A percentile compares a stretch with the other conserved stretches of the same genome.
Evolutionary conservation across 352 stramenopile species (phyloP).

Genomic region (Hyaloperonospora brassicae): DNA sequence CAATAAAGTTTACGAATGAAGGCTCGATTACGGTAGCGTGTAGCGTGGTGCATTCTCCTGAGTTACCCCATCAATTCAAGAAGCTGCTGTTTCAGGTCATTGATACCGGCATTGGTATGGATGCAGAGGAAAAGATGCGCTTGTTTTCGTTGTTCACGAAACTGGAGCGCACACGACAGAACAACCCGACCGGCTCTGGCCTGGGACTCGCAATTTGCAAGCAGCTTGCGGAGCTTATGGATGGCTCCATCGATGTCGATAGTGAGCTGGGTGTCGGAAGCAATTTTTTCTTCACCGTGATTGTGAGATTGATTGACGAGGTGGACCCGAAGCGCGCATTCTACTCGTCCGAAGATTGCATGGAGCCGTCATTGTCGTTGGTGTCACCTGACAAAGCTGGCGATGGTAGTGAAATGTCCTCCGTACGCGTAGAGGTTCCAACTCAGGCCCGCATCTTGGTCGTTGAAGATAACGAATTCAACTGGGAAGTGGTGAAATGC

Average conservation of each 20-base stretch:
- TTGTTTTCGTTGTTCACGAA: conserved; percentile 83
- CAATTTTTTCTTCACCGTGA: conserved; percentile 81
- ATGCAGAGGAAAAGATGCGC: conserved; percentile 68
- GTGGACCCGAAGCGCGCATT: conserved; percentile 33
- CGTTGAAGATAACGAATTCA: conserved; percentile 73
- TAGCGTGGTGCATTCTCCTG: conserved; percentile 53
- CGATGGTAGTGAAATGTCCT: too few species aligned
- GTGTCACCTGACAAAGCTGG: conserved; percentile 13
- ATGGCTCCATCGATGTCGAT: conserved; percentile 79
- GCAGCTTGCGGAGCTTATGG: conserved; percentile 84
- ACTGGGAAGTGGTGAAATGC: conserved; percentile 73
- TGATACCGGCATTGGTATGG: conserved; percentile 76
- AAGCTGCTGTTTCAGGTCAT: conserved; percentile 82
- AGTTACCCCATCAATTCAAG: conserved; percentile 54
- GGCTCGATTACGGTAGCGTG: conserved; percentile 76
- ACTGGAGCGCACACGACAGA: conserved; percentile 66
- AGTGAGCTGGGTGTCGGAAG: conserved; percentile 67
- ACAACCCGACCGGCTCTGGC: conserved; percentile 80
- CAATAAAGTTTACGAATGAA: conserved; percentile 83
- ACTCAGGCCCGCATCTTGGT: conserved; percentile 58
- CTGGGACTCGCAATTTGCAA: conserved; percentile 84
- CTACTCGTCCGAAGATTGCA: conserved; percentile 43
- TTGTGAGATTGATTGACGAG: conserved; percentile 57
- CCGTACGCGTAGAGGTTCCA: conserved; percentile 31
- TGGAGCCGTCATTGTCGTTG: conserved; percentile 19